These are phyloP conservation scores for Aspergillus avenaceus DNA, from an alignment of 495 filamentous ascomycete genomes.

Conservation along the genomic window DNA sequence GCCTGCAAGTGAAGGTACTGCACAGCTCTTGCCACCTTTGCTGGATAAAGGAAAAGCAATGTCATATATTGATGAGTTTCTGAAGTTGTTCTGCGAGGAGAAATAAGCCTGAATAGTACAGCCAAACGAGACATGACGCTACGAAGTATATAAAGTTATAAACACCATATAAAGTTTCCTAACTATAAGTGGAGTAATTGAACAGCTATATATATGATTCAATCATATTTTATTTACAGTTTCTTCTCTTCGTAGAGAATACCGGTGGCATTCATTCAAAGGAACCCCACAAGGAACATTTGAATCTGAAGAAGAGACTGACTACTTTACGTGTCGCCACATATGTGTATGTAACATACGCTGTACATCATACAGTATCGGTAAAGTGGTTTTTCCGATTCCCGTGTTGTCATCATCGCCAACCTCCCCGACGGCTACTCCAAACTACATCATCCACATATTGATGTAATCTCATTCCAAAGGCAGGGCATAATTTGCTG, in stretches of 20 bases:
- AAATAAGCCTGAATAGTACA: constrained; percentile 26
- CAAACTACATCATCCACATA: neutral
- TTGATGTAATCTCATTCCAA: constrained; percentile 1
- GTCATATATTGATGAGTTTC: constrained; percentile 42
- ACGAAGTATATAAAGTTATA: constrained; percentile 11
- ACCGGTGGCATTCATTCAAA: too few relatives aligned
- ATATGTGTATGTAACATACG: too few relatives aligned
- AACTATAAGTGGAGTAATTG: too few relatives aligned
- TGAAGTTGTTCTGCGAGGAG: constrained; percentile 43
- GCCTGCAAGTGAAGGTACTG: neutral
- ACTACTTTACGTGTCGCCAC: too few relatives aligned
- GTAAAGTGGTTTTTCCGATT: constrained; percentile 18
- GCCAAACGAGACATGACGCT: constrained; percentile 10
- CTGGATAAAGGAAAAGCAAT: constrained; percentile 42
- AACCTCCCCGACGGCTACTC: constrained; percentile 10
- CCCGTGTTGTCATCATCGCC: constrained; percentile 15
- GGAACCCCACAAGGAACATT: too few relatives aligned
- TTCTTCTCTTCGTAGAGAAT: too few relatives aligned
- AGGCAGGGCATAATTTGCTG: neutral
- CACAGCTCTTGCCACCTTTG: constrained; percentile 16
- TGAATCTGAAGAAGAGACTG: too few relatives aligned
- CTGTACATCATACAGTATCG: neutral
- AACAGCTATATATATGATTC: too few relatives aligned
- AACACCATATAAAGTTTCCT: neutral
- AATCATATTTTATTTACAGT: too few relatives aligned